phyloP scores from a whole-genome alignment of 2,329 filamentous ascomycete genomes.

The Aspergillus terreus region DNA sequence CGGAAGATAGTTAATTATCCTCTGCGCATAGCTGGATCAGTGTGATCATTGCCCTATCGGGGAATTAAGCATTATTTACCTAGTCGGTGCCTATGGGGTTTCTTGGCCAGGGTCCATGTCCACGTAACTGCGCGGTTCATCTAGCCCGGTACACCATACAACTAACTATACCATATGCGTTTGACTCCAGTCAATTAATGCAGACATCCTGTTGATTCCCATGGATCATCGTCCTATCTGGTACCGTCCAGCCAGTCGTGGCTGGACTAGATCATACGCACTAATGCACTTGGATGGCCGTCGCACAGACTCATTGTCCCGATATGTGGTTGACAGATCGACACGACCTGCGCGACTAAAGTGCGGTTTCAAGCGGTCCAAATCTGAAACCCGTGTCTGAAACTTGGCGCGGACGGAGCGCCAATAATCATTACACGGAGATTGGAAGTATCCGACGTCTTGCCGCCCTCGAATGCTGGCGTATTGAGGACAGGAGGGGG shows the following conservation, averaged over 20 bases:
- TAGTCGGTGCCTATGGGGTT: conserved; percentile 8
- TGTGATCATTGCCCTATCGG: background rate
- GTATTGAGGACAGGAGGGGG: background rate
- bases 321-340: conserved; percentile 6
- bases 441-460: conserved; percentile 1
- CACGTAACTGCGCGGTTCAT: background rate
- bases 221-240: background rate
- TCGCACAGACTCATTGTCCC: conserved; percentile 8
- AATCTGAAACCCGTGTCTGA: conserved; percentile 15
- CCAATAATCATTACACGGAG: conserved; percentile 15
- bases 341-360: conserved; percentile 1
- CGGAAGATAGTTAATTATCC: background rate
- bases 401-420: conserved; percentile 11
- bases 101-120: conserved; percentile 10
- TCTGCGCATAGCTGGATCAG: background rate
- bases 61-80: conserved; percentile 19
- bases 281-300: background rate
- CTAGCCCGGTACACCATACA: background rate
- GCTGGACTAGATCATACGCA: background rate
- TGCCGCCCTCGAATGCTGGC: conserved; percentile 1
- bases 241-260: background rate
- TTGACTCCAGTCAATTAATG: background rate
- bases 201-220: no score
- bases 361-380: conserved; percentile 5
- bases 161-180: background rate